These are phyloP conservation scores for Solanum gracilifrons DNA, from an alignment of 257 asterid genomes.

Conservation along the genomic window DNA sequence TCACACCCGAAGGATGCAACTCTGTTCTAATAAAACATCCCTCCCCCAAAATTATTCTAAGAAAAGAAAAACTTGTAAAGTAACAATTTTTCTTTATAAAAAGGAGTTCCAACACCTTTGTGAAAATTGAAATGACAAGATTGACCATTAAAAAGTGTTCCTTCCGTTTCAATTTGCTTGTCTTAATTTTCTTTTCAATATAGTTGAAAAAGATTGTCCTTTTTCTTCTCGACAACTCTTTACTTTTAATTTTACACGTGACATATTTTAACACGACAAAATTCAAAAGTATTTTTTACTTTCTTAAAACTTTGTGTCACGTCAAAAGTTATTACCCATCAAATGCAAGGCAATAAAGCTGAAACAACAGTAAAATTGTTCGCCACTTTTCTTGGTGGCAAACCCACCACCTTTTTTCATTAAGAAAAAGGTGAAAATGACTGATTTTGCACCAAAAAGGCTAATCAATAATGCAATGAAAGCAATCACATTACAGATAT, in stretches of 20 bases:
- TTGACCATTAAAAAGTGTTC: neutral
- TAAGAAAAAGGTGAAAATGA: conserved; percentile 44
- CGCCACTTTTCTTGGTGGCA: conserved; percentile 49
- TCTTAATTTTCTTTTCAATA: neutral
- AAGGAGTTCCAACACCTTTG: neutral
- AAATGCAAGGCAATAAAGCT: conserved; percentile 24
- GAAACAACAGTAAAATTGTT: conserved; percentile 28
- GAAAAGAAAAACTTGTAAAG: neutral
- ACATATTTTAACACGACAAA: neutral
- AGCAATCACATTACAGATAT: neutral
- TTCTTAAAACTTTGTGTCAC: neutral
- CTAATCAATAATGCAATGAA: conserved; percentile 8
- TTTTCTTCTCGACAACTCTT: too few species aligned
- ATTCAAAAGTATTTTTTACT: too few species aligned
- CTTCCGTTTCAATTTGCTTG: too few species aligned
- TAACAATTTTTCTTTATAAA: neutral
- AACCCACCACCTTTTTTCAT: conserved; percentile 36
- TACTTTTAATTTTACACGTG: too few species aligned
- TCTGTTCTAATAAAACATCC: neutral
- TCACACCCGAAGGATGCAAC: too few species aligned
- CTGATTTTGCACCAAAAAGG: conserved; percentile 10
- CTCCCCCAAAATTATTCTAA: neutral
- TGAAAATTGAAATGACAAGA: neutral
- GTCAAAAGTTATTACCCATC: neutral
- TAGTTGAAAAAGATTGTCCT: neutral